Evolutionary conservation across 2,329 filamentous ascomycete genomes (phyloP), one percentile per base, ranked within the genome.

Genomic region (Aspergillus pseudoviridinutans): DNA sequence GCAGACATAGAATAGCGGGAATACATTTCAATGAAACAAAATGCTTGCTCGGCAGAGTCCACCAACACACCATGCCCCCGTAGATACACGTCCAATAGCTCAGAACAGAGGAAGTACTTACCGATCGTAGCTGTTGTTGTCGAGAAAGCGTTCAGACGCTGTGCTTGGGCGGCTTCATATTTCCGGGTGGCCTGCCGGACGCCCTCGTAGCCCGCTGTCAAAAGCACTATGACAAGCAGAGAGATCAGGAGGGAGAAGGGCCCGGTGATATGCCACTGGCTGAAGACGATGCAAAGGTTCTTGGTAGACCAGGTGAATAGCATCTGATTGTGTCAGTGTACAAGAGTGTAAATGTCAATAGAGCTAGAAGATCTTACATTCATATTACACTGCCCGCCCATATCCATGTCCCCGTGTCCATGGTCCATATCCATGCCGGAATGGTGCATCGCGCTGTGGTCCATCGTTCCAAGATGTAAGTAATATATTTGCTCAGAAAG

Each of bases 271-370:
- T 90, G 92, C 94, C 94, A 99, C 76, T 87, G 86, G 67, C 83
- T 84, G 82, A 97, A 99, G 75, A 99, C 85, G 76, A 99, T 95
- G 83, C 94, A 99, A 63, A 99, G 90, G 78, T 97, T 89, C 56
- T 82, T 85, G 2, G 92, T 93, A 74, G 92, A 86, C 93, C 93
- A 99, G 60, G 92, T 97, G 80, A 99, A 99, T 65, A 97, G 86
- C 93, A 97, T 97, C 92, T 96, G 66, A 4, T 35, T 3, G 51
- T 60, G 50, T 65, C 32, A 46, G 17, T 24, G 44, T n/a, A 22
- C 7, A 12, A 41, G 32, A 17, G 22, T 47, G 25, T 29, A 32
- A 25, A 42, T 8, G 12, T 49, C 32, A 10, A 17, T 24, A 38
- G 49, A 49, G 20, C 20, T 9, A 24, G 42, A 54, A 24, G 53